Base-by-base conservation (phyloP, 768 basidiomycete genomes). In the Trametopsis cervina region DNA sequence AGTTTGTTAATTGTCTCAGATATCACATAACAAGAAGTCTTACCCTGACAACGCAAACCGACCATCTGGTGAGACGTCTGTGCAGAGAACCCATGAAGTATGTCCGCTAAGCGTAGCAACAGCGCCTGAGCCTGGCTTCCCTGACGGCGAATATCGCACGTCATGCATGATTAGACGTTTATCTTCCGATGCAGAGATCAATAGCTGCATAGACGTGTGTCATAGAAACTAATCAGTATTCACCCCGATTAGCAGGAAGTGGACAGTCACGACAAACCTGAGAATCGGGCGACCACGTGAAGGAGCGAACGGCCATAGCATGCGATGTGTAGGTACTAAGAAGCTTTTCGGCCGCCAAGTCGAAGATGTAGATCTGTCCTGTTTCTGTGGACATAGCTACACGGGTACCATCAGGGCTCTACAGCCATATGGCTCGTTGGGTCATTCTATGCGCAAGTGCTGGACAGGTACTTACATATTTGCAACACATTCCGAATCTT, bases 101-200 rank as follows among this genome's bases (percentile, higher is more conserved):
- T 97, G 93, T 0, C 93, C 93, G 4, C 80, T 77, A 54, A 97
- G 71, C 9, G 89, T 82, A 12, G 93, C 89, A 17, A 94, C 89
- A 1, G 85, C 83, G 35, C 87, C 85, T 17, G 77, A 76, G 4
- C 89, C 83, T 38, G 72, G 69, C 49, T 74, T 75, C 15, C 77
- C 71, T 4, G 78, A 72, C 4, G 76, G 57, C 1, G 83, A 7
- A n/a, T 76, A 72, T 47, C 93, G 83, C 13, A 93, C 87, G 60
- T 97, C 93, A 63, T 95, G 90, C 41, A 95, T 66, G 45, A 91
- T 83, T 50, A 97, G 82, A 15, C 89, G 80, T 63, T 90, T 91
- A 66, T 95, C 93, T 63, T 97, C 93, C 2, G 91, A 94, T 2
- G 86, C 93, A 37, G 89, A 92, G 44, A 93, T 70, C 2, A 97